phyloP scores from a whole-genome alignment of 768 basidiomycete genomes.

The Suillus weaverae region DNA sequence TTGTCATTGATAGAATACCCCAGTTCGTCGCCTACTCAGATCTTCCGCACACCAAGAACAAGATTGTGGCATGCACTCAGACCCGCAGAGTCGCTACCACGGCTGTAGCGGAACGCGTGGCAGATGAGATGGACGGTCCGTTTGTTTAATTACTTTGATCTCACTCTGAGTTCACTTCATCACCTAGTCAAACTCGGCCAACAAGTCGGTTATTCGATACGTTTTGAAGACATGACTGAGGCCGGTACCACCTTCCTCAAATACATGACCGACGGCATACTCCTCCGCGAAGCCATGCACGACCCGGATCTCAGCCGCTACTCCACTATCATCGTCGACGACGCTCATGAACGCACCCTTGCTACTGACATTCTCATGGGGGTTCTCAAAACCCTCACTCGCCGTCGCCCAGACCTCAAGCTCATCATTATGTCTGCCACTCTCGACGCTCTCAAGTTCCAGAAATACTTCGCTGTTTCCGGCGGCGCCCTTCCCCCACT shows the following conservation, averaged over 20 bases:
- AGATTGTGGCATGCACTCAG: constrained; percentile 95
- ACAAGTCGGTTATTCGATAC: constrained; percentile 96
- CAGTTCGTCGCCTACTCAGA: constrained; percentile 96
- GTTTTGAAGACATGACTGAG: constrained; percentile 84
- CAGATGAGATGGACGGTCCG: constrained; percentile 98
- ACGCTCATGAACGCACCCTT: constrained; percentile 97
- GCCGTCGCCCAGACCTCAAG: constrained; percentile 84
- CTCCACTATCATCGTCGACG: constrained; percentile 97
- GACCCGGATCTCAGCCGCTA: constrained; percentile 87
- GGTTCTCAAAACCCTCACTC: constrained; percentile 81
- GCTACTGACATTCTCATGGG: constrained; percentile 99
- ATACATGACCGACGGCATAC: constrained; percentile 99
- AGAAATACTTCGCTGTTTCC: constrained; percentile 80
- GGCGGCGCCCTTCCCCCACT: constrained; percentile 56
- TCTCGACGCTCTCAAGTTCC: constrained; percentile 94
- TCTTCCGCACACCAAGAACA: constrained; percentile 85
- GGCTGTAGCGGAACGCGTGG: constrained; percentile 97
- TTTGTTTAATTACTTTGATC: constrained; percentile 9
- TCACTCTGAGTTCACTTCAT: constrained; percentile 1
- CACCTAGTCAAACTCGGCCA: constrained; percentile 81
- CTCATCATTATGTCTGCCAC: constrained; percentile 99
- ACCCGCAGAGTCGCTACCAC: constrained; percentile 96
- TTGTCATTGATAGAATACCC: constrained; percentile 69
- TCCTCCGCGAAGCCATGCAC: constrained; percentile 97
- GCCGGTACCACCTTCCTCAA: constrained; percentile 96